Conservation (phyloP, 164 flowering plant species). For the Vitis cinerea region DNA sequence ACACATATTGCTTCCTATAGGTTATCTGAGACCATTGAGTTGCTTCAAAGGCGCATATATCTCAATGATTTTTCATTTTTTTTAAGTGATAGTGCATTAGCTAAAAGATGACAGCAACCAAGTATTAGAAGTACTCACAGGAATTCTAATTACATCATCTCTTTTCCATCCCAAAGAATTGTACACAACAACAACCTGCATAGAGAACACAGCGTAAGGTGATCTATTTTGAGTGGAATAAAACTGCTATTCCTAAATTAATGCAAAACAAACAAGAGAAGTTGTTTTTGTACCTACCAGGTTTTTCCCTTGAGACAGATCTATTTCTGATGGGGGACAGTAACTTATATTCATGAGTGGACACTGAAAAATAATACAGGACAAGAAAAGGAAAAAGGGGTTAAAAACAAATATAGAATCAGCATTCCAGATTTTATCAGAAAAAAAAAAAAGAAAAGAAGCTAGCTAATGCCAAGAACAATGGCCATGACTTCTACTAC, state of each 20-base stretch:
- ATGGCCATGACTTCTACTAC: too few relatives aligned
- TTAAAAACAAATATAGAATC: too few relatives aligned
- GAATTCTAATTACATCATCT: constrained; percentile 70
- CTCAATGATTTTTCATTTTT: too few relatives aligned
- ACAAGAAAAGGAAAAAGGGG: not conserved
- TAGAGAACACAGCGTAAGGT: constrained; percentile 9
- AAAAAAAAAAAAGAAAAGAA: too few relatives aligned
- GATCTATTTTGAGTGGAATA: not conserved
- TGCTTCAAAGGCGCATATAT: too few relatives aligned
- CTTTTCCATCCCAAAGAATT: constrained; percentile 95
- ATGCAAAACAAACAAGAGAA: constrained; percentile 6
- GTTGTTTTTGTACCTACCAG: constrained; percentile 36
- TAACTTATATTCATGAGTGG: constrained; percentile 48
- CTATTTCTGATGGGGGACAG: constrained; percentile 46
- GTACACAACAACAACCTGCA: constrained; percentile 72
- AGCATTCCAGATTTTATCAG: too few relatives aligned
- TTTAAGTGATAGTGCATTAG: too few relatives aligned
- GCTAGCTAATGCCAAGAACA: too few relatives aligned
- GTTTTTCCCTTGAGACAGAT: constrained; percentile 32
- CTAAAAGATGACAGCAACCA: not conserved
- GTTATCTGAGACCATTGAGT: too few relatives aligned
- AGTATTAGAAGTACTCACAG: constrained; percentile 51
- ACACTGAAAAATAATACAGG: constrained; percentile 27
- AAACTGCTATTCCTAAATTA: not conserved
- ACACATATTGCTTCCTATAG: too few relatives aligned